Evolutionary conservation across 306 rosid genomes (phyloP), one percentile per base, ranked within the genome.

Genomic region (Fragaria nilgerrensis): DNA sequence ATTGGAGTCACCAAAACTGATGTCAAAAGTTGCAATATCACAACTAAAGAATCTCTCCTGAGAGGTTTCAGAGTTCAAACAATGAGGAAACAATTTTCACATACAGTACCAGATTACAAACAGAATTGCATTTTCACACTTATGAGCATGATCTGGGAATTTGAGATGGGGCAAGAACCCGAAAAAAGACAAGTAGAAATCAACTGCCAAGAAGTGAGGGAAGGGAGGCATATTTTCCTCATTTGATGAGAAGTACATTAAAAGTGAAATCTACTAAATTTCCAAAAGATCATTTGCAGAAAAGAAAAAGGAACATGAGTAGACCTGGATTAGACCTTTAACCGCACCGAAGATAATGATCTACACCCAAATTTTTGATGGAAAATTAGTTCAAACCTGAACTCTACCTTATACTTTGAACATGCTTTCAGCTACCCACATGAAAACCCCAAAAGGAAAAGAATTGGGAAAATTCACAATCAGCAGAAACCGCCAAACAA

Each of bases 141-240:
- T 63, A 32, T 14, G 39, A 62, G 72, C 68, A 80, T 61, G 9
- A 56, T 37, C 49, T 44, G 47, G 61, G 69, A 62, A n/a, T 25
- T 62, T 10, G 50, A 67, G 65, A 6, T 80, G 62, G 70, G 49
- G 43, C 36, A 19, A 44, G 68, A 10, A 82, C 32, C 27, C 52
- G 9, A 11, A 14, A 58, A 63, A 27, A 49, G 64, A 82, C 39
- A 36, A 64, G 1, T 12, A 44, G 56, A 14, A 71, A 49, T 6
- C 72, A 73, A 12, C 43, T 50, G 23, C 39, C 8, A 69, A 45
- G 56, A 75, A 77, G 68, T 62, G n/a, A 68, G 16, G 76, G 78
- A 75, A 68, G 16, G 74, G 76, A 72, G 52, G 77, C 75, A 72
- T 48, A 64, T 71, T 70, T 75, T 85, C 74, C 70, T 9, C 69